These are phyloP conservation scores for Cyclocybe cylindracea DNA, from an alignment of 768 basidiomycete species.

Conservation along the genomic window DNA sequence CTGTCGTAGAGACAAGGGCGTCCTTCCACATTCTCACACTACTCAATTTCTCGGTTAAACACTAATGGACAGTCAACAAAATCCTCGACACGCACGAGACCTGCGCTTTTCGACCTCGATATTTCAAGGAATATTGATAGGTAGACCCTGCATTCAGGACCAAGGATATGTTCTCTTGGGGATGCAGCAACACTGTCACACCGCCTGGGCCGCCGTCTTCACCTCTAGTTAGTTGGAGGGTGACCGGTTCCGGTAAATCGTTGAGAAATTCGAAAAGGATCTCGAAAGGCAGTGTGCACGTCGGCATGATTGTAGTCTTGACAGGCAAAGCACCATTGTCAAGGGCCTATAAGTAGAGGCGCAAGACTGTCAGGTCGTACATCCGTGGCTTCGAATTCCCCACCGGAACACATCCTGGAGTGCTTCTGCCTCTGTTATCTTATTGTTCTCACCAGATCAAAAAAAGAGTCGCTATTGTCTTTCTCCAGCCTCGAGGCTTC, in stretches of 20 bases:
- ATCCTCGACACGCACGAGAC: constrained; percentile 41
- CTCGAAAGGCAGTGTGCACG: constrained; percentile 54
- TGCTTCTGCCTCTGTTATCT: constrained; percentile 13
- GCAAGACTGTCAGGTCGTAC: not conserved
- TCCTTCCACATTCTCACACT: constrained; percentile 51
- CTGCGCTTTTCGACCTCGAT: constrained; percentile 36
- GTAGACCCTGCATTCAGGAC: constrained; percentile 48
- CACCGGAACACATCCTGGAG: constrained; percentile 4
- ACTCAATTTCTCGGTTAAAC: not conserved
- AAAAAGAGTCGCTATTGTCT: constrained; percentile 7
- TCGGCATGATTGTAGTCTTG: constrained; percentile 34
- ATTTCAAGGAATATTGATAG: constrained; percentile 49
- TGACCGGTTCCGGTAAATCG: constrained; percentile 40
- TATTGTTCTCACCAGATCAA: constrained; percentile 33
- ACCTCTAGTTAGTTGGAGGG: constrained; percentile 37
- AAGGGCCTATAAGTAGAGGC: constrained; percentile 4
- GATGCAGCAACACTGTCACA: constrained; percentile 39
- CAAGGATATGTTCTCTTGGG: constrained; percentile 43
- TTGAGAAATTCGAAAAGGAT: constrained; percentile 53
- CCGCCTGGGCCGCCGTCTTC: constrained; percentile 21
- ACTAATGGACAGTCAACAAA: not conserved
- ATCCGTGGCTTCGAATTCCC: constrained; percentile 12
- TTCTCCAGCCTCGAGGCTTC: constrained; percentile 4
- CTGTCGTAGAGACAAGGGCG: constrained; percentile 32
- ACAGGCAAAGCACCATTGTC: not conserved